These are phyloP conservation scores for Pseudogymnoascus pannorum DNA, from an alignment of 2,329 filamentous ascomycete species.

Conservation along the genomic window DNA sequence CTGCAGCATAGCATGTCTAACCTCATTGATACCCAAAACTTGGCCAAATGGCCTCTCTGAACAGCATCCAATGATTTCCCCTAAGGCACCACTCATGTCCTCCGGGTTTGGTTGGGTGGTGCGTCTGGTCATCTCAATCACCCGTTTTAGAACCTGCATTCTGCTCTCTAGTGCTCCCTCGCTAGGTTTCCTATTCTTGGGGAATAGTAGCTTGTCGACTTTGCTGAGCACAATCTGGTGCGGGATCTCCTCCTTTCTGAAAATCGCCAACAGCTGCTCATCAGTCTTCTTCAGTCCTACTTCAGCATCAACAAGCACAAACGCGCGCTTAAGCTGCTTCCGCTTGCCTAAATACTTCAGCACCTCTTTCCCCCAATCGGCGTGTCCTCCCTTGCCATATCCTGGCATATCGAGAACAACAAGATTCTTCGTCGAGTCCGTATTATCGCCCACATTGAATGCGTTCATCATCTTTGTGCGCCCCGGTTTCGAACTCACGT, in stretches of 20 bases:
- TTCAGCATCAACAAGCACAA: slow-evolving; percentile 55
- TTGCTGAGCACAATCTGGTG: slow-evolving; percentile 63
- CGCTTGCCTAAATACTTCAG: slow-evolving; percentile 58
- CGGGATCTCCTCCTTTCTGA: slow-evolving; percentile 48
- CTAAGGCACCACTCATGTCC: slow-evolving; percentile 37
- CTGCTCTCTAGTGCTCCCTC: slow-evolving; percentile 27
- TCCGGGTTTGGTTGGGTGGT: slow-evolving; percentile 35
- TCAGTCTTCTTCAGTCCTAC: slow-evolving; percentile 60
- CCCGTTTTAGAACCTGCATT: slow-evolving; percentile 31
- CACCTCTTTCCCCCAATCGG: slow-evolving; percentile 59
- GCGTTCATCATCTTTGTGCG: slow-evolving; percentile 60
- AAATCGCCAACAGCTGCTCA: slow-evolving; percentile 45
- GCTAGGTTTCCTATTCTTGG: slow-evolving; percentile 27
- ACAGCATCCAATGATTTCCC: slow-evolving; percentile 55
- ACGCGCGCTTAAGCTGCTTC: slow-evolving; percentile 51
- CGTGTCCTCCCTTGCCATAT: slow-evolving; percentile 55
- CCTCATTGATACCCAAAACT: slow-evolving; percentile 51
- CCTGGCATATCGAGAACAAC: slow-evolving; percentile 65
- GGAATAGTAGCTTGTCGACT: slow-evolving; percentile 47
- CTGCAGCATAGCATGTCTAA: slow-evolving; percentile 57
- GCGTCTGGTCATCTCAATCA: slow-evolving; percentile 33
- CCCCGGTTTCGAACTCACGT: slow-evolving; percentile 52
- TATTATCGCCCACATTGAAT: slow-evolving; percentile 47
- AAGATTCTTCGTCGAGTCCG: slow-evolving; percentile 30
- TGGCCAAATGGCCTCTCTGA: slow-evolving; percentile 41